Base-by-base conservation (phyloP, 139 green algal species). In the Deuterostichococcus epilithicus region DNA sequence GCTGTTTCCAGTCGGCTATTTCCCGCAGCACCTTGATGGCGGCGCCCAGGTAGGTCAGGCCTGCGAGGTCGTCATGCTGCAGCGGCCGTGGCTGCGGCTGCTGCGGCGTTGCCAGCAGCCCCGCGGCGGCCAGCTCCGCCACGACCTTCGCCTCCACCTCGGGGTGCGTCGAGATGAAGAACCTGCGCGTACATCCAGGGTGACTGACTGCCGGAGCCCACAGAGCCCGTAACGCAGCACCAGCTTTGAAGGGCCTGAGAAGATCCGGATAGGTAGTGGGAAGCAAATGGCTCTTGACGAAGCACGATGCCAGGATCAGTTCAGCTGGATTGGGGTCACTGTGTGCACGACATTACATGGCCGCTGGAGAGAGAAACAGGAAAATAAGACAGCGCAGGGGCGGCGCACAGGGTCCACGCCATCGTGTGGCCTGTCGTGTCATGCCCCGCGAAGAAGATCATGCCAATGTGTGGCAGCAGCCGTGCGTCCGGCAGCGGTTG, bases 111-210 rank as follows among this genome's bases (percentile, higher is more conserved):
- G 44, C 44, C 18, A 68, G 44, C 44, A 76, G 44, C 30, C 32
- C 42, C 26, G 23, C 5, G 18, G 28, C 72, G 8, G 25, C 10
- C 25, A 76, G 72, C 72, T 76, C 72, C 26, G 34, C 26, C 5
- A 42, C 4, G 22, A 76, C 32, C 6, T 68, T 76, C 18, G 44
- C 45, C 72, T 76, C 72, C 72, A 68, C 72, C 30, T 76, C 72
- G 1, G 72, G 72, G 45, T 76, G 44, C 44, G 65, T 45, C 20
- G 72, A 68, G 18, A 76, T 67, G 25, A 68, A 30, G 44, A 44
- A 68, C 72, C 69, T 74, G 69, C 1, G 13, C n/a, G n/a, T 52
- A 52, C 42, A 8, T 33, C 8, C 8, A 13, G 10, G 13, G 42
- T 13, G 10, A 52, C 42, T 23, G 42, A 13, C 8, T 13, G 42